These are phyloP conservation scores for Sporisorium sorghi DNA, from an alignment of 1,284 basidiomycete species.

Conservation along the genomic window DNA sequence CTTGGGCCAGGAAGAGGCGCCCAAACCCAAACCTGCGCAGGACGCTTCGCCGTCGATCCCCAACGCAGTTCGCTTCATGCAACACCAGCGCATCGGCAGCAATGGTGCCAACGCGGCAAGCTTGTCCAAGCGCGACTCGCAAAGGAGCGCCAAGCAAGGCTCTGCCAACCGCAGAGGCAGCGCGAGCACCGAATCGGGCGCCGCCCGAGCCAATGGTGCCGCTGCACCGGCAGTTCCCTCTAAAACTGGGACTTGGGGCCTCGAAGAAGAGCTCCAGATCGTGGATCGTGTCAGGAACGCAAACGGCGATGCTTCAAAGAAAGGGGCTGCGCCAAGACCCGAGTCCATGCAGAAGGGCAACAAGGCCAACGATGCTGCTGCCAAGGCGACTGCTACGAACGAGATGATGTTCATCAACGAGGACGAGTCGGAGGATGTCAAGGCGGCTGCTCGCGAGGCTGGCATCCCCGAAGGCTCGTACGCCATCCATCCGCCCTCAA, in stretches of 20 bases:
- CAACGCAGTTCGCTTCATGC: conserved; percentile 45
- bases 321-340: conserved; percentile 10
- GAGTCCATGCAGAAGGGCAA: conserved; percentile 36
- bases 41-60: conserved; percentile 36
- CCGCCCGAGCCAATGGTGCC: background rate
- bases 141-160: conserved; percentile 7
- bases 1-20: conserved; percentile 25
- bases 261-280: conserved; percentile 44
- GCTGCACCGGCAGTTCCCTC: background rate
- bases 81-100: conserved; percentile 18
- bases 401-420: conserved; percentile 31
- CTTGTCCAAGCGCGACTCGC: conserved; percentile 20
- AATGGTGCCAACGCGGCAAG: background rate
- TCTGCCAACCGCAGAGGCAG: conserved; percentile 13
- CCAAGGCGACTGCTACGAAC: too few species aligned
- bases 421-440: conserved; percentile 46
- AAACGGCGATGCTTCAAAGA: conserved; percentile 2
- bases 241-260: conserved; percentile 29
- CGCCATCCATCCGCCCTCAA: conserved; percentile 58
- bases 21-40: conserved; percentile 11
- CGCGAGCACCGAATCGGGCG: conserved; percentile 7
- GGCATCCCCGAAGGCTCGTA: conserved; percentile 56
- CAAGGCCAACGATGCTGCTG: conserved; percentile 16
- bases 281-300: conserved; percentile 27
- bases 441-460: conserved; percentile 45